phyloP scores from a whole-genome alignment of 2,329 filamentous ascomycete genomes.

The Phialophora verrucosa region DNA sequence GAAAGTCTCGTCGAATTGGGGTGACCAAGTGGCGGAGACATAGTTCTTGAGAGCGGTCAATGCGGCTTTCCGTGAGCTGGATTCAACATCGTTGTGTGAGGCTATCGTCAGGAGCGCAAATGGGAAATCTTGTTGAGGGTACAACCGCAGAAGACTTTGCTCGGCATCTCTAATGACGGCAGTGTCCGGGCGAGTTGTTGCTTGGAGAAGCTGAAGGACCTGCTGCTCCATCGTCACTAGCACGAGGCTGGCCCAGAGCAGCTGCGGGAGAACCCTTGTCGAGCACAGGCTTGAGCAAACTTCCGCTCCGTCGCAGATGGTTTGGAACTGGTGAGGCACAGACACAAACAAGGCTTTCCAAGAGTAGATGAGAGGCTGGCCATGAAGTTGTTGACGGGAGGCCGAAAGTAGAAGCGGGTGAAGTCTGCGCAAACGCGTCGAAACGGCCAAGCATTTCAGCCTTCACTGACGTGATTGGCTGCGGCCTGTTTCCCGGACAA shows the following conservation, averaged over 20 bases:
- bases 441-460: slow-evolving; percentile 7
- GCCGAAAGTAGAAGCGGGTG: not conserved
- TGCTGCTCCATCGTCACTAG: slow-evolving; percentile 77
- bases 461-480: not conserved
- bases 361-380: not conserved
- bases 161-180: slow-evolving; percentile 77
- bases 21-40: slow-evolving; percentile 83
- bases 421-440: slow-evolving; percentile 5
- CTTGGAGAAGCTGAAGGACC: slow-evolving; percentile 83
- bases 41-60: slow-evolving; percentile 81
- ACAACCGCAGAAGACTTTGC: slow-evolving; percentile 75
- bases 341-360: not conserved
- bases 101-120: slow-evolving; percentile 80
- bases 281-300: not conserved
- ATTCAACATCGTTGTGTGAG: slow-evolving; percentile 72
- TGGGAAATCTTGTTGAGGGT: slow-evolving; percentile 73
- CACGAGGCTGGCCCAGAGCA: slow-evolving; percentile 27
- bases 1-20: slow-evolving; percentile 70
- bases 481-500: not conserved
- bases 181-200: slow-evolving; percentile 75
- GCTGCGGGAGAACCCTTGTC: slow-evolving; percentile 14
- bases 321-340: not conserved
- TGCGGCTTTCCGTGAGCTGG: slow-evolving; percentile 80
- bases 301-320: not conserved
- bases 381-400: not conserved